phyloP scores from a whole-genome alignment of 1,139 yeast species.

The Yamadazyma diddensiae region DNA sequence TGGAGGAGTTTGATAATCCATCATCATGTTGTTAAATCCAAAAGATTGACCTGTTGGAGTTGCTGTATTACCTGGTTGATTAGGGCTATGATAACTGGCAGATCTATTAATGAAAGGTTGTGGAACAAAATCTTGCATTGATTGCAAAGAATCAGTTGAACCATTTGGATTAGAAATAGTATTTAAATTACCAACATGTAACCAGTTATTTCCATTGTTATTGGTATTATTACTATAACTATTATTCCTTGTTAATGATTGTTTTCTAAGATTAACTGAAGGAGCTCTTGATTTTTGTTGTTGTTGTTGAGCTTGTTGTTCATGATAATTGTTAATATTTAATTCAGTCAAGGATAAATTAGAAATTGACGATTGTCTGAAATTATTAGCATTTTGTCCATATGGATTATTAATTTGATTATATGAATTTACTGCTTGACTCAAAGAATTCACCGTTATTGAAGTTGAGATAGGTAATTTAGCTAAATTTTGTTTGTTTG shows the following conservation, averaged over 20 bases:
- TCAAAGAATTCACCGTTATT: conserved; percentile 15
- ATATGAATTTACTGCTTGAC: background rate
- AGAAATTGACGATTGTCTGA: conserved; percentile 38
- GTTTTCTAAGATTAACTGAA: conserved; percentile 38
- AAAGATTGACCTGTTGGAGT: conserved; percentile 14
- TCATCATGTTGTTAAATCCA: conserved; percentile 27
- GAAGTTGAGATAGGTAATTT: conserved; percentile 31
- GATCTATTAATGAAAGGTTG: conserved; percentile 37
- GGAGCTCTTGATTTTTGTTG: conserved; percentile 24
- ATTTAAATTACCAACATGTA: conserved; percentile 45
- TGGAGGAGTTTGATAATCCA: conserved; percentile 48
- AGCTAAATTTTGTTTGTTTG: conserved; percentile 17
- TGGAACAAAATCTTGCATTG: conserved; percentile 46
- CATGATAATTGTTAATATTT: conserved; percentile 32
- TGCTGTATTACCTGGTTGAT: conserved; percentile 1
- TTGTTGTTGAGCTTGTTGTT: conserved; percentile 12
- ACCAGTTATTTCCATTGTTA: conserved; percentile 30
- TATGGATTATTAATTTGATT: conserved; percentile 8
- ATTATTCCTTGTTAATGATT: conserved; percentile 45
- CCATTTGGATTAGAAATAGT: conserved; percentile 30
- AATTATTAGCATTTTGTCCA: conserved; percentile 8
- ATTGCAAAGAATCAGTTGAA: conserved; percentile 44
- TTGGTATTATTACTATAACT: conserved; percentile 25
- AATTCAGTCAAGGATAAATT: conserved; percentile 42
- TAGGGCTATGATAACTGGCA: conserved; percentile 13